Evolutionary conservation across 805 yeast genomes (phyloP).

Genomic region (Nakazawaea molendinolei): DNA sequence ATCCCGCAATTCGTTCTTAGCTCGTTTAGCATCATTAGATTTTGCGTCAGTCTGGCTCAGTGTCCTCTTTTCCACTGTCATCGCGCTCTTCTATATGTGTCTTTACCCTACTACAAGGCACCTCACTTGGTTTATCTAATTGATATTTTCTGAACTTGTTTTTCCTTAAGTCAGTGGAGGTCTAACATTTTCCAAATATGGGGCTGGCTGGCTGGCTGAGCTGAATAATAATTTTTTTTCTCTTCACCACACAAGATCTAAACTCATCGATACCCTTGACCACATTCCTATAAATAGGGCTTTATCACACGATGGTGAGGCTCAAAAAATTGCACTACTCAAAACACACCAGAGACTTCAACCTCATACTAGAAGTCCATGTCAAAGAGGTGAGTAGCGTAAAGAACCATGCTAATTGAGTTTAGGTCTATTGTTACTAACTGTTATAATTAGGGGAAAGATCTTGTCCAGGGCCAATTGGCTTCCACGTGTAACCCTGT

Average conservation of each 20-base stretch:
- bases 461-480: conserved; percentile 4
- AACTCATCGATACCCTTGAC: too few relatives aligned
- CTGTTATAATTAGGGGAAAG: conserved; percentile 6
- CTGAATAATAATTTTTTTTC: too few relatives aligned
- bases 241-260: too few relatives aligned
- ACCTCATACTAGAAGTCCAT: conserved; percentile 9
- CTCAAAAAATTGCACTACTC: conserved; percentile 2
- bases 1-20: conserved; percentile 1
- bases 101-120: too few relatives aligned
- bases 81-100: too few relatives aligned
- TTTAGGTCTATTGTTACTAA: background rate
- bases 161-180: background rate
- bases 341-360: background rate
- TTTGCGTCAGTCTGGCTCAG: conserved; percentile 1
- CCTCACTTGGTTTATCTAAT: too few relatives aligned
- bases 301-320: background rate
- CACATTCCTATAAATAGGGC: too few relatives aligned
- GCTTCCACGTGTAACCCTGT: conserved; percentile 8
- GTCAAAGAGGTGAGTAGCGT: conserved; percentile 13
- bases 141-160: background rate
- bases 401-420: too few relatives aligned
- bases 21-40: background rate
- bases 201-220: too few relatives aligned
- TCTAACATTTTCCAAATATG: too few relatives aligned
- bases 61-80: conserved; percentile 8